Evolutionary conservation across 345 rosid species (phyloP), one percentile per base, ranked within the genome.

Genomic region (Eucalyptus rudis): DNA sequence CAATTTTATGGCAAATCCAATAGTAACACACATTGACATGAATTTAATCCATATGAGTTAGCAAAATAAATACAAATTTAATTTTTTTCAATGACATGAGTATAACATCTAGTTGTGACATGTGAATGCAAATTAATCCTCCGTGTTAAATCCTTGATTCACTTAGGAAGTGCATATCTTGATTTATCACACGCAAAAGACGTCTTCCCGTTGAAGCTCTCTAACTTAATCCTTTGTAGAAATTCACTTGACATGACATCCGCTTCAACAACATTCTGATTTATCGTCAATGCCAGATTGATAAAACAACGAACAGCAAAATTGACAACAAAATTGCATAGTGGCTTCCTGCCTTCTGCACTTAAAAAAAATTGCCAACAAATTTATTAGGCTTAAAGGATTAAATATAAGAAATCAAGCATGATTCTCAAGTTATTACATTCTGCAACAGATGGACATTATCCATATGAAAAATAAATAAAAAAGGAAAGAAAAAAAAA

Each of bases 131-230:
- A 64, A 64, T n/a, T n/a, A n/a, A 64, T 29, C 33, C 9, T 64
- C 8, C 5, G 0, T 29, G 10, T 10, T 16, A 64, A 64, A 64
- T n/a, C 19, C 5, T 64, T 7, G 10, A 2, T 64, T n/a, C 8
- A 64, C 68, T 64, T 64, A 14, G 19, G 71, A 64, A 64, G 71
- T 14, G 19, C 36, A 29, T 64, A 64, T 64, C 36, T 64, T n/a
- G n/a, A 64, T 64, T 64, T n/a, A 64, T n/a, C 36, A 29, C 1
- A 0, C 1, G 3, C 71, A n/a, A 64, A 64, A 64, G 2, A 5
- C 4, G 0, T 29, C 9, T 29, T 13, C 5, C 33, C 19, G 0
- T 12, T 0, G 4, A 62, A 62, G 13, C 14, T 62, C 33, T 62
- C 33, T 29, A 62, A 15, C 71, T n/a, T 64, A 64, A n/a, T 29